These are phyloP conservation scores for Poronia punctata DNA, from an alignment of 495 filamentous ascomycete species.

Conservation along the genomic window DNA sequence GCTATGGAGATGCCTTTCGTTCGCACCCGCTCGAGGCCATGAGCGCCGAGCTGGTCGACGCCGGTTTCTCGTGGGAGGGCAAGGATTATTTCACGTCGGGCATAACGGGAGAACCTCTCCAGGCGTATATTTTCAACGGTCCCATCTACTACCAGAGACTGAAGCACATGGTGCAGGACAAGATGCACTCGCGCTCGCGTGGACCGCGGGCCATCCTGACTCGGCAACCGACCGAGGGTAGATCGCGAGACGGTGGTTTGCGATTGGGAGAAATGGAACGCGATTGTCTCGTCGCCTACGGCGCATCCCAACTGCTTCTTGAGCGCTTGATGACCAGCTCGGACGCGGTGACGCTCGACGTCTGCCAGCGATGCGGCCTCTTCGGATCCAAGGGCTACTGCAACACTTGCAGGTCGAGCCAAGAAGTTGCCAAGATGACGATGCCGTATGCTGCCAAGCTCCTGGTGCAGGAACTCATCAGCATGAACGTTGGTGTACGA, in stretches of 20 bases:
- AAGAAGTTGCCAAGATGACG: constrained; percentile 77
- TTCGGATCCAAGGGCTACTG: constrained; percentile 95
- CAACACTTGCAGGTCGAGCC: constrained; percentile 75
- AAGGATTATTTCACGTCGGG: constrained; percentile 94
- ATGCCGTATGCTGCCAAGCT: constrained; percentile 99
- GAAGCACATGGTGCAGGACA: constrained; percentile 99
- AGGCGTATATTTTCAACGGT: constrained; percentile 96
- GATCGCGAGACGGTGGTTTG: constrained; percentile 84
- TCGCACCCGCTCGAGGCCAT: constrained; percentile 88
- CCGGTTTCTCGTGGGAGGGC: constrained; percentile 91
- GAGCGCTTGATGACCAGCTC: constrained; percentile 92
- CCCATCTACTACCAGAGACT: constrained; percentile 99
- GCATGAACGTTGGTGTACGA: constrained; percentile 91
- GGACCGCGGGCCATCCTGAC: constrained; percentile 89
- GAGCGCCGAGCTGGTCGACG: constrained; percentile 71
- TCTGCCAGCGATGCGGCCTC: constrained; percentile 86
- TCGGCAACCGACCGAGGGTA: constrained; percentile 92
- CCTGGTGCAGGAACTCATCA: constrained; percentile 89
- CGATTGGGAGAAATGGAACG: constrained; percentile 98
- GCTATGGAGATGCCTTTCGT: constrained; percentile 90
- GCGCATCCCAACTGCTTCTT: constrained; percentile 82
- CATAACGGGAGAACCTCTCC: constrained; percentile 87
- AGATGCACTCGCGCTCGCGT: constrained; percentile 93
- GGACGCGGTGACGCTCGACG: constrained; percentile 82
- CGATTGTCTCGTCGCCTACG: constrained; percentile 94